Evolutionary conservation across 192 early-diverging fungal genomes (phyloP).

Genomic region (Gamsiella multidivaricata): DNA sequence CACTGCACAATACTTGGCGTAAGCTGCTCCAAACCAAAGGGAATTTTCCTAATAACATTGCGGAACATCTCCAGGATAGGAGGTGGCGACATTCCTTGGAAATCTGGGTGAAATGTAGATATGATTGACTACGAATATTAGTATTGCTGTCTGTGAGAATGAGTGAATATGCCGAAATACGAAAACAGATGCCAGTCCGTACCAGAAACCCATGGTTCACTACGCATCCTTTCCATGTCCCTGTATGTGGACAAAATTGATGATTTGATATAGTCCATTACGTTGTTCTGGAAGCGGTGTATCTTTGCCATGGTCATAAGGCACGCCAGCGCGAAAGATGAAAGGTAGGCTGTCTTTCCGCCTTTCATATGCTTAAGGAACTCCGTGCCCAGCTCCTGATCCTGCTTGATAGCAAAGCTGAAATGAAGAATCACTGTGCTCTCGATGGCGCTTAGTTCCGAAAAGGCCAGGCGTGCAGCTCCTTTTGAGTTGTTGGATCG

Average conservation of each 20-base stretch:
- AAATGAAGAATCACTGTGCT: constrained; percentile 80
- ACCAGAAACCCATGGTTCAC: constrained; percentile 58
- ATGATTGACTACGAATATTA: no score
- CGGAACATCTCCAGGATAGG: constrained; percentile 42
- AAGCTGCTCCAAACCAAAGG: constrained; percentile 65
- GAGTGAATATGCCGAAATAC: background rate
- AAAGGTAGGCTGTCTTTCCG: constrained; percentile 53
- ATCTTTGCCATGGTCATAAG: constrained; percentile 75
- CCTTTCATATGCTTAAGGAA: constrained; percentile 65
- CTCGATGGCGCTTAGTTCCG: constrained; percentile 66
- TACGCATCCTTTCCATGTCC: constrained; percentile 58
- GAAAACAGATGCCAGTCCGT: background rate
- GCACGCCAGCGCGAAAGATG: constrained; percentile 75
- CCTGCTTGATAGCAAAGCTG: constrained; percentile 77
- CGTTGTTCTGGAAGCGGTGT: constrained; percentile 76
- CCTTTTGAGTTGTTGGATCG: constrained; percentile 30
- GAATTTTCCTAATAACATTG: constrained; percentile 58
- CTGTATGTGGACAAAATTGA: constrained; percentile 57
- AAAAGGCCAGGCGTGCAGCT: constrained; percentile 28
- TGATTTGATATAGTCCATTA: constrained; percentile 63
- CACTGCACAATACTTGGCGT: constrained; percentile 64
- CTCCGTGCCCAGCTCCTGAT: constrained; percentile 69
- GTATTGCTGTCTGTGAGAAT: background rate
- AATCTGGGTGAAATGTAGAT: no score
- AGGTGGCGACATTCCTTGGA: constrained; percentile 24